A percentile compares a stretch with the other conserved stretches of the same genome.
phyloP scores from a whole-genome alignment of 2,329 filamentous ascomycete species.

The Hymenoscyphus fraxineus region DNA sequence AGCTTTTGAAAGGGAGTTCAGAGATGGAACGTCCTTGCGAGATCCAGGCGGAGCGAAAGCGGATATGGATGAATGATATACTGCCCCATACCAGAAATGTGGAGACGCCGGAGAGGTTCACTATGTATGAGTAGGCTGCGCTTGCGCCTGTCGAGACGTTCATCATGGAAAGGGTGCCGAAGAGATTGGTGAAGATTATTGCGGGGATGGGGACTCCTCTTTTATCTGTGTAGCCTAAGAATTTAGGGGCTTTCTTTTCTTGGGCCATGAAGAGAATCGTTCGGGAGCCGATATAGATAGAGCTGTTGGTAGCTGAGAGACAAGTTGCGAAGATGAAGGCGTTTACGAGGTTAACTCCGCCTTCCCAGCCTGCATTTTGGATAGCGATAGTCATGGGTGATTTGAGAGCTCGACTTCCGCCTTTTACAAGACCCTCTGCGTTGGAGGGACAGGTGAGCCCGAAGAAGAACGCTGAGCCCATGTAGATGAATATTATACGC shows the following conservation, averaged over 20 bases:
- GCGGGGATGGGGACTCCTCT: slow-evolving; percentile 58
- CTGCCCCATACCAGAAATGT: slow-evolving; percentile 70
- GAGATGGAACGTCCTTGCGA: slow-evolving; percentile 52
- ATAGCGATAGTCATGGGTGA: slow-evolving; percentile 73
- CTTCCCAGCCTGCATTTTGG: slow-evolving; percentile 68
- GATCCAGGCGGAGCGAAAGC: slow-evolving; percentile 63
- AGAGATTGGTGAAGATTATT: slow-evolving; percentile 66
- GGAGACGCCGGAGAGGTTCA: slow-evolving; percentile 66
- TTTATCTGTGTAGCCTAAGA: slow-evolving; percentile 65
- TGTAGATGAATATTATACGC: slow-evolving; percentile 83
- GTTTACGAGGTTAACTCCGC: slow-evolving; percentile 73
- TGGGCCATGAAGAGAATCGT: slow-evolving; percentile 75
- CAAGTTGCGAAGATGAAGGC: slow-evolving; percentile 73
- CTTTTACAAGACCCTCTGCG: slow-evolving; percentile 58
- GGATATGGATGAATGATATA: slow-evolving; percentile 68
- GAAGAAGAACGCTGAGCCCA: slow-evolving; percentile 72
- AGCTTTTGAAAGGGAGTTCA: slow-evolving; percentile 53
- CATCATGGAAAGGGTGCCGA: slow-evolving; percentile 72
- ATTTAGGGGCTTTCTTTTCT: slow-evolving; percentile 64
- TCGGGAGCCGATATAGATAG: slow-evolving; percentile 72
- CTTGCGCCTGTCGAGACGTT: slow-evolving; percentile 65
- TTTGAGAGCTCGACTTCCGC: slow-evolving; percentile 59
- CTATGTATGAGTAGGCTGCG: slow-evolving; percentile 64
- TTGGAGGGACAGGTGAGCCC: slow-evolving; percentile 71
- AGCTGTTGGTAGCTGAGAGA: slow-evolving; percentile 67